Percentiles rank a stretch among this genome's conserved stretches.
Conservation (phyloP, 805 yeast genomes). For the Candida fluviatilis region DNA sequence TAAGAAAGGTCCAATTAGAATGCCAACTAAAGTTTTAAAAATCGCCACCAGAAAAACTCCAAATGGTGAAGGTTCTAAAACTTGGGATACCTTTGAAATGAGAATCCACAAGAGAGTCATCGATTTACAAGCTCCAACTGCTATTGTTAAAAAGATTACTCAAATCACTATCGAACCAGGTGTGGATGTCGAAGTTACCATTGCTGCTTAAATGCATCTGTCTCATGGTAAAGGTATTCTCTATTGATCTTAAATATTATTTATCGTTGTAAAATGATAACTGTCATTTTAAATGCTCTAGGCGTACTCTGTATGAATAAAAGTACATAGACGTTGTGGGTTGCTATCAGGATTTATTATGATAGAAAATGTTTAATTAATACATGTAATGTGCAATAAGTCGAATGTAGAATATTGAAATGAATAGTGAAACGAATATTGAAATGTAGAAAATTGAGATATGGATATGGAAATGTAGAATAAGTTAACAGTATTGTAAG, state of each 20-base stretch:
- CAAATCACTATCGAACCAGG: constrained; percentile 98
- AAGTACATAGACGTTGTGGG: constrained; percentile 52
- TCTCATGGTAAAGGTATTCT: neutral
- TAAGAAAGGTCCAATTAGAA: constrained; percentile 99
- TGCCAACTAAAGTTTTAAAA: constrained; percentile 98
- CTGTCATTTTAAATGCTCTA: constrained; percentile 40
- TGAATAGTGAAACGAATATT: too few species aligned
- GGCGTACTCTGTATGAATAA: constrained; percentile 53
- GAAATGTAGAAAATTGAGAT: too few species aligned
- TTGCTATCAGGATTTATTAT: constrained; percentile 52
- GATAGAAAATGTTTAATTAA: constrained; percentile 1
- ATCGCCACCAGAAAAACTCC: constrained; percentile 99
- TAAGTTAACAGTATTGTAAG: too few species aligned
- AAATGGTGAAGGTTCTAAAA: constrained; percentile 99
- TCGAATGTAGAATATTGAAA: too few species aligned
- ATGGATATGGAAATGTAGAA: too few species aligned
- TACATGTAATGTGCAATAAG: constrained; percentile 1
- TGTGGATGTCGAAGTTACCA: constrained; percentile 95
- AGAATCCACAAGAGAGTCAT: constrained; percentile 99
- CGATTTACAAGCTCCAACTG: constrained; percentile 96
- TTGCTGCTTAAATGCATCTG: constrained; percentile 62
- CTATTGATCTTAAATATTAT: neutral
- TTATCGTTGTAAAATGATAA: neutral
- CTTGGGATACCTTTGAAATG: constrained; percentile 99
- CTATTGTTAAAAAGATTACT: constrained; percentile 90